These are phyloP conservation scores for Solanum virginianum DNA, from an alignment of 257 asterid species.

Conservation along the genomic window DNA sequence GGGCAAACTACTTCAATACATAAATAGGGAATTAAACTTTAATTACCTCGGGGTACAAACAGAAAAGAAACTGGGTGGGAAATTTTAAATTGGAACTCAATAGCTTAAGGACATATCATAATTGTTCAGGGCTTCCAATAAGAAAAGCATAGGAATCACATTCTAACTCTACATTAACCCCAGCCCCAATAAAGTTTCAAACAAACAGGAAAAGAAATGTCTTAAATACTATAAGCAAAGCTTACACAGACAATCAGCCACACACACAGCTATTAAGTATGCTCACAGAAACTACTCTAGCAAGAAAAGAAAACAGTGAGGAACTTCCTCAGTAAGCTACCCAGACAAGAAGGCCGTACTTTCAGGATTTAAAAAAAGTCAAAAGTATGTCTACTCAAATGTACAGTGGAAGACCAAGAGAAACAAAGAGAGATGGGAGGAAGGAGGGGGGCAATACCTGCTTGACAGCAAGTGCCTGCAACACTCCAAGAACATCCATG, in stretches of 20 bases:
- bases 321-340: neutral
- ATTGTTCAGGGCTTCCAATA: neutral
- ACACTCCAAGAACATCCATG: constrained; percentile 70
- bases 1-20: neutral
- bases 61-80: neutral
- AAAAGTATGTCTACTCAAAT: neutral
- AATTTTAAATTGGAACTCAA: neutral
- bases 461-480: constrained; percentile 72
- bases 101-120: neutral
- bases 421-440: neutral
- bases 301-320: neutral
- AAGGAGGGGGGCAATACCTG: constrained; percentile 23
- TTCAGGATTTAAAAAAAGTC: neutral
- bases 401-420: neutral
- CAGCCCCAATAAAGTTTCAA: neutral
- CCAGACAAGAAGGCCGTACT: neutral
- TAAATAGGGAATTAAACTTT: neutral
- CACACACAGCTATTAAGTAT: neutral
- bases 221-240: neutral
- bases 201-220: neutral
- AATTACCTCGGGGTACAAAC: neutral
- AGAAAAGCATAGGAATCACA: neutral
- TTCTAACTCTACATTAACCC: neutral
- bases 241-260: neutral
- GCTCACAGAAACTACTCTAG: neutral